These are phyloP conservation scores for Sordaria brevicollis DNA, from an alignment of 495 filamentous ascomycete genomes.

Conservation along the genomic window DNA sequence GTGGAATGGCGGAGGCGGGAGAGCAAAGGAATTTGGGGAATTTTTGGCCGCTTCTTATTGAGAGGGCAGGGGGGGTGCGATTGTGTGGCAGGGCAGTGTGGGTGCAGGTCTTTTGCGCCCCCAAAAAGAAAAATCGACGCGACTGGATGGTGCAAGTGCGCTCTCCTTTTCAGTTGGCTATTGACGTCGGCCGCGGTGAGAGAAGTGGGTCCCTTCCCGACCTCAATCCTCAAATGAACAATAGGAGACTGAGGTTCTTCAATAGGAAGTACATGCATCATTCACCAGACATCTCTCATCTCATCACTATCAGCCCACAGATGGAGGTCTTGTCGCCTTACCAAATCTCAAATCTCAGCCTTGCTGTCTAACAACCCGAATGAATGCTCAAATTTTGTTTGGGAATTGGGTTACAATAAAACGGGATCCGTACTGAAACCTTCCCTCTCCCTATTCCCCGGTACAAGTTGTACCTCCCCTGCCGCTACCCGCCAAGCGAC, in stretches of 20 bases:
- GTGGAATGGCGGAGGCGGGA: neutral
- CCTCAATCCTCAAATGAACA: neutral
- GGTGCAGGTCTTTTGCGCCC: neutral
- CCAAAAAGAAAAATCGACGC: neutral
- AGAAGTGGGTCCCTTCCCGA: neutral
- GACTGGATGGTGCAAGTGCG: neutral
- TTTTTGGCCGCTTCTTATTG: neutral
- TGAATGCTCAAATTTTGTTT: neutral
- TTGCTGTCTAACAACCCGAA: neutral
- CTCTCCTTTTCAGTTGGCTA: neutral
- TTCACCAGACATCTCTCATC: neutral
- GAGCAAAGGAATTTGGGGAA: neutral
- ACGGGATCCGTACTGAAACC: neutral
- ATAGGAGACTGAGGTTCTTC: neutral
- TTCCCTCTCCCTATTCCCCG: too few species aligned
- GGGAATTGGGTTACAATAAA: neutral
- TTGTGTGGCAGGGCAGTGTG: too few species aligned
- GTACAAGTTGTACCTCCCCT: too few species aligned
- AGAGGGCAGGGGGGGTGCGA: neutral
- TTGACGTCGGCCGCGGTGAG: neutral
- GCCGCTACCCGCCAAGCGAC: neutral
- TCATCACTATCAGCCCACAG: neutral
- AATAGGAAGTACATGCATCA: too few species aligned
- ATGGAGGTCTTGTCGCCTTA: neutral
- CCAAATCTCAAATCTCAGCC: too few species aligned